Conservation (phyloP, 2,329 filamentous ascomycete species). For the Phoma sp. region DNA sequence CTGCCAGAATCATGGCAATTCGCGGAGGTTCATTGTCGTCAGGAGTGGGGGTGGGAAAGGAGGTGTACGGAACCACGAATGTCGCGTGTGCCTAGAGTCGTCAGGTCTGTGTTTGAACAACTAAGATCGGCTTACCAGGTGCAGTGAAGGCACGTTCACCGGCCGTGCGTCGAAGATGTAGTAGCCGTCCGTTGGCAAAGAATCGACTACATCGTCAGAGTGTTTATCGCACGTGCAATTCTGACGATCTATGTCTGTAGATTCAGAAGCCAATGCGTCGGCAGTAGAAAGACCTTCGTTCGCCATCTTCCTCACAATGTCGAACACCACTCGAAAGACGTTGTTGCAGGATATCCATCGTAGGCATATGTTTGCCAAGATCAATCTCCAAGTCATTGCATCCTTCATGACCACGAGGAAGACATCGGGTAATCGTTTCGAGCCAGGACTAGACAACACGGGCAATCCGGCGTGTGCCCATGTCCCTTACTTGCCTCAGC, state of each 20-base stretch:
- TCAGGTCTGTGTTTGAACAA: not conserved
- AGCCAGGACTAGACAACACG: conserved; percentile 6
- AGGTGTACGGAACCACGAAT: not conserved
- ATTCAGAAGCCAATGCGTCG: not conserved
- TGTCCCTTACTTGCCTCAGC: not conserved
- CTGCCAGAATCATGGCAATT: not conserved
- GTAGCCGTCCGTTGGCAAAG: conserved; percentile 9
- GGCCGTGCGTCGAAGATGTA: conserved; percentile 1
- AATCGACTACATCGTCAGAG: not conserved
- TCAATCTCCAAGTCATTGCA: not conserved
- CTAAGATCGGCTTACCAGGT: not conserved
- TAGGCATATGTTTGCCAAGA: not conserved
- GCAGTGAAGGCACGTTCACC: no score
- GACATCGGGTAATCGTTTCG: not conserved
- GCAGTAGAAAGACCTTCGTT: not conserved
- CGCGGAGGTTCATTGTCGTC: not conserved
- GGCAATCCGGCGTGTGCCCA: not conserved
- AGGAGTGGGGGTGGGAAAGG: not conserved
- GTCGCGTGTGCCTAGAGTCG: not conserved
- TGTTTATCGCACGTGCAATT: not conserved
- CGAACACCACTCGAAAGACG: not conserved
- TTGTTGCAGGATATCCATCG: not conserved
- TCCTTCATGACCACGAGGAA: not conserved
- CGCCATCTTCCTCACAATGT: not conserved
- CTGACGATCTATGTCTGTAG: not conserved